Conservation (phyloP, 495 filamentous ascomycete species). For the Trichoderma gamsii region DNA sequence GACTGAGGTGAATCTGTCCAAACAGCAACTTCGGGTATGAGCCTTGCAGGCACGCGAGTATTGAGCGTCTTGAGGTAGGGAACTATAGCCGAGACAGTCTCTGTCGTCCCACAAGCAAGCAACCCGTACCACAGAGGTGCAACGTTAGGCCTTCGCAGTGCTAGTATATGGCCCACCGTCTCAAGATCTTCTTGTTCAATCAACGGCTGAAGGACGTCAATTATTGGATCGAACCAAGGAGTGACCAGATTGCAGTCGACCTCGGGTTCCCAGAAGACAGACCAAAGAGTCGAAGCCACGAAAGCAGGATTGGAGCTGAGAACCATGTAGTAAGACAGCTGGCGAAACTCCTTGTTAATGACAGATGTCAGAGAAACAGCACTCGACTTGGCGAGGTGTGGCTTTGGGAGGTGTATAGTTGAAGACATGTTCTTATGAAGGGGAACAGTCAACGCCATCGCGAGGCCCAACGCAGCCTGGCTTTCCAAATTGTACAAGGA, state of each 20-base stretch:
- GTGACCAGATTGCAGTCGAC: conserved; percentile 20
- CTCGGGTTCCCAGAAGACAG: conserved; percentile 21
- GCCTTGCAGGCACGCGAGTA: not conserved
- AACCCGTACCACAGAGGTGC: conserved; percentile 20
- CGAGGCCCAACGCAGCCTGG: not conserved
- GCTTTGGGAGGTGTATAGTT: not conserved
- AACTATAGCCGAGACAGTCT: conserved; percentile 11
- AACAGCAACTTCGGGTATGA: conserved; percentile 6
- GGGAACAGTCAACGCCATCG: conserved; percentile 1
- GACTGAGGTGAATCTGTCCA: conserved; percentile 19
- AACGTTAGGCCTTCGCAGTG: conserved; percentile 17
- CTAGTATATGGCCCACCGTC: conserved; percentile 19
- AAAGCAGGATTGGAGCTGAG: conserved; percentile 2
- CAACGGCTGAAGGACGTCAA: conserved; percentile 9
- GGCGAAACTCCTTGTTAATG: not conserved
- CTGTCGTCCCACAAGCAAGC: conserved; percentile 10
- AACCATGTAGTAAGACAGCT: conserved; percentile 5
- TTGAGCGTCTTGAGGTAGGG: conserved; percentile 15
- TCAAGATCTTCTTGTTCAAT: conserved; percentile 3
- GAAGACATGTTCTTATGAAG: not conserved
- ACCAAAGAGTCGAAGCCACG: conserved; percentile 19
- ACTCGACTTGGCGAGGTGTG: not conserved
- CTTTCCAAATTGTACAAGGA: not conserved
- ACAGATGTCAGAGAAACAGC: not conserved
- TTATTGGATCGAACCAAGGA: conserved; percentile 18